These are phyloP conservation scores for Geranomyces variabilis DNA, from an alignment of 192 early-diverging fungal species.

Conservation along the genomic window DNA sequence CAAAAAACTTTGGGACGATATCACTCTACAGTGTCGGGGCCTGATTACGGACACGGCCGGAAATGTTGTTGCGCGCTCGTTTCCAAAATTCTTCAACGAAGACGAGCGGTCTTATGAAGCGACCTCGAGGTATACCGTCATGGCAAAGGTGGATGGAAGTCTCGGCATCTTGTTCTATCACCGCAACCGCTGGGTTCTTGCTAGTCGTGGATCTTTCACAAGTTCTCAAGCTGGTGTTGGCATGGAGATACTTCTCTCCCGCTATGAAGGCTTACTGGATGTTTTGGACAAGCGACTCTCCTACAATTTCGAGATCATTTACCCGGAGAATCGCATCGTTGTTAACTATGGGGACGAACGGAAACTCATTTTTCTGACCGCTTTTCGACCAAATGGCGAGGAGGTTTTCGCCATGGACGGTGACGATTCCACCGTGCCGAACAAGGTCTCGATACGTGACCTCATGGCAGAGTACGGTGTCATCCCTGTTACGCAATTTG, in stretches of 20 bases:
- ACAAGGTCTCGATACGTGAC: neutral
- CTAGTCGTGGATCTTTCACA: neutral
- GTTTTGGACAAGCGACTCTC: neutral
- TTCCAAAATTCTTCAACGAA: conserved; percentile 9
- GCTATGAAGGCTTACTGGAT: neutral
- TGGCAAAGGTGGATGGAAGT: neutral
- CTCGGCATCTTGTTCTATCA: conserved; percentile 5
- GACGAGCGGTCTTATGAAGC: neutral
- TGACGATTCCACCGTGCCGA: no score
- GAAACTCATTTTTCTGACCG: neutral
- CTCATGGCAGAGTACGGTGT: neutral
- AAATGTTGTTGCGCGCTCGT: neutral
- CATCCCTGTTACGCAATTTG: neutral
- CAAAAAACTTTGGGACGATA: neutral
- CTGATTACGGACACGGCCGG: neutral
- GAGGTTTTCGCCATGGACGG: neutral
- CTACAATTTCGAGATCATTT: conserved; percentile 7
- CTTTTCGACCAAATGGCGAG: neutral
- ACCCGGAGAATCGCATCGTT: conserved; percentile 3
- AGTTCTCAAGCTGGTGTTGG: neutral
- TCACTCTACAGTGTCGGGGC: neutral
- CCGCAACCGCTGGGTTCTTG: neutral
- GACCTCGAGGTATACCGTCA: neutral
- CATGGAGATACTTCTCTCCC: neutral
- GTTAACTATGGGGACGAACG: neutral